These are phyloP conservation scores for Curvularia sp. DNA, from an alignment of 2,329 filamentous ascomycete species.

Conservation along the genomic window DNA sequence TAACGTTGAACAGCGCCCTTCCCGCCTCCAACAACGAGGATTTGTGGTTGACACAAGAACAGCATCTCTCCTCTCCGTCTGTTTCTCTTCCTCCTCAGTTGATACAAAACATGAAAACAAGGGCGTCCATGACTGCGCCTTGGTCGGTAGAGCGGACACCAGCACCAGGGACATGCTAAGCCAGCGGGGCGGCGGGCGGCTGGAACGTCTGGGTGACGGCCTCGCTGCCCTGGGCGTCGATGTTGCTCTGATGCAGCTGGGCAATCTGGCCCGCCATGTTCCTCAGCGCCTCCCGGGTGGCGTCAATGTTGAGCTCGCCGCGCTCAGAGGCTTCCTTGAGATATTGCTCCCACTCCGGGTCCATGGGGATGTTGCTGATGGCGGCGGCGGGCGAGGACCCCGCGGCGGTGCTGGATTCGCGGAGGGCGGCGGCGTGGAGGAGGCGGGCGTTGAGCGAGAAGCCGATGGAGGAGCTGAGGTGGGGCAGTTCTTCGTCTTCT, in stretches of 20 bases:
- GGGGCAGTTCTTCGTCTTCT: constrained; percentile 14
- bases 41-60: neutral
- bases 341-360: constrained; percentile 78
- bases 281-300: constrained; percentile 42
- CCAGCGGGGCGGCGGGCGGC: constrained; percentile 33
- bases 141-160: neutral
- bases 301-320: constrained; percentile 55
- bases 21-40: neutral
- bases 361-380: constrained; percentile 64
- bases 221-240: constrained; percentile 22
- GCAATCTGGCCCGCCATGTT: constrained; percentile 42
- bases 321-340: constrained; percentile 73
- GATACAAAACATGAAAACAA: constrained; percentile 1
- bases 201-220: constrained; percentile 13
- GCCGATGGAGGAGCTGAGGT: constrained; percentile 62
- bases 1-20: neutral
- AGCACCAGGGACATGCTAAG: constrained; percentile 15
- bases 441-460: constrained; percentile 68
- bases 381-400: constrained; percentile 51
- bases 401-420: constrained; percentile 57
- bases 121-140: neutral
- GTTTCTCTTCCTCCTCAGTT: neutral
- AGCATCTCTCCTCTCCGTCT: neutral
- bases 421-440: constrained; percentile 67
- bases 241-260: constrained; percentile 30